Evolutionary conservation across 352 stramenopile genomes (phyloP).

Genomic region (Globisporangium perplexum): DNA sequence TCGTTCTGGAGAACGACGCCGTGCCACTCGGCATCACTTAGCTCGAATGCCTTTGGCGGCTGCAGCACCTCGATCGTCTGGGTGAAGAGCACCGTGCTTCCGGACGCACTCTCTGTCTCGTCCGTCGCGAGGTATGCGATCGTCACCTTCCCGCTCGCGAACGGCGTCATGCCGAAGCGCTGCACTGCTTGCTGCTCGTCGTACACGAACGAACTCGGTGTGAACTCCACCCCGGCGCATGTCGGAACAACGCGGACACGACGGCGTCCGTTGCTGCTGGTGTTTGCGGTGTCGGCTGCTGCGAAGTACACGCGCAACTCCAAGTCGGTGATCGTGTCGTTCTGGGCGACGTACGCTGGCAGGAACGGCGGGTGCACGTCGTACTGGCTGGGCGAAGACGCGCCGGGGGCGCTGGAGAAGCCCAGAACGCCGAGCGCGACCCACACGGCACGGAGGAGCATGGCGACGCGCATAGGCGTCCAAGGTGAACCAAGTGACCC

Average conservation of each 20-base stretch:
- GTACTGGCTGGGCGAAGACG: slow-evolving; percentile 9
- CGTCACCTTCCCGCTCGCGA: slow-evolving; percentile 12
- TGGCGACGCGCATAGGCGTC: no score
- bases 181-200: background rate
- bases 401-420: background rate
- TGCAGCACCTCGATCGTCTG: slow-evolving; percentile 32
- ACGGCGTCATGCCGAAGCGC: slow-evolving; percentile 8
- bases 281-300: background rate
- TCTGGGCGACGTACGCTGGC: slow-evolving; percentile 21
- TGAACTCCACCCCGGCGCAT: slow-evolving; percentile 25
- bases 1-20: slow-evolving; percentile 51
- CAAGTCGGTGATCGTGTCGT: slow-evolving; percentile 27
- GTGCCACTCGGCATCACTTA: slow-evolving; percentile 31
- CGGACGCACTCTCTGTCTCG: background rate
- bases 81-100: slow-evolving; percentile 1
- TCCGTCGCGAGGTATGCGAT: slow-evolving; percentile 26
- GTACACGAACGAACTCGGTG: slow-evolving; percentile 18
- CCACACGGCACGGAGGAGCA: background rate
- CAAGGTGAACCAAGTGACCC: no score
- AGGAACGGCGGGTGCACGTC: slow-evolving; percentile 30
- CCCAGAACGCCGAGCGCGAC: background rate
- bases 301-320: slow-evolving; percentile 40
- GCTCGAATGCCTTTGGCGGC: slow-evolving; percentile 24
- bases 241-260: slow-evolving; percentile 27
- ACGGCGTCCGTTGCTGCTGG: background rate